Evolutionary conservation across 331 rosid genomes (phyloP).

Genomic region (Stylosanthes scabra): DNA sequence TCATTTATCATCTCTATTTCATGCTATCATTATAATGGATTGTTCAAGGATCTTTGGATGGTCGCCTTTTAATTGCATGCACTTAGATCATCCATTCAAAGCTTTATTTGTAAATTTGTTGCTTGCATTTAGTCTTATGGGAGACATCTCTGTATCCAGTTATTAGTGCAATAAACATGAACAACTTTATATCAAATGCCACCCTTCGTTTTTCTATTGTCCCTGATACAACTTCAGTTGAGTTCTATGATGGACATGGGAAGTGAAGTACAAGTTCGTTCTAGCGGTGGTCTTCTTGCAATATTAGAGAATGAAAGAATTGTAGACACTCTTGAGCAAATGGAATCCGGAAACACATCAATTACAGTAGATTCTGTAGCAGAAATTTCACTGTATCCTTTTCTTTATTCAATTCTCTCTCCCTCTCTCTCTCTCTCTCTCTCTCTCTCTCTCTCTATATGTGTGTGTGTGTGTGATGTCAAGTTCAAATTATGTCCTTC

Average conservation of each 20-base stretch:
- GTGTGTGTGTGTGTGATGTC: background rate
- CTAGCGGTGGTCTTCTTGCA: slow-evolving; percentile 97
- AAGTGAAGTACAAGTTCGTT: slow-evolving; percentile 95
- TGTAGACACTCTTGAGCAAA: slow-evolving; percentile 87
- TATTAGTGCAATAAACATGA: slow-evolving; percentile 27
- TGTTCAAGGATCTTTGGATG: slow-evolving; percentile 26
- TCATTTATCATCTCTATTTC: slow-evolving; percentile 29
- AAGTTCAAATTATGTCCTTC: slow-evolving; percentile 44
- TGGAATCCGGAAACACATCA: slow-evolving; percentile 76
- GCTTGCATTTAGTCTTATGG: slow-evolving; percentile 20
- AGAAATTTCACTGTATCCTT: slow-evolving; percentile 91
- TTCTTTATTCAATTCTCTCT: slow-evolving; percentile 19
- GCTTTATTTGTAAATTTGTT: slow-evolving; percentile 32
- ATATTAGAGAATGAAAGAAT: slow-evolving; percentile 90
- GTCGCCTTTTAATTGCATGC: slow-evolving; percentile 27
- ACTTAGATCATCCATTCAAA: slow-evolving; percentile 17
- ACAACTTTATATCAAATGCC: slow-evolving; percentile 27
- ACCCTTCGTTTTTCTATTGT: background rate
- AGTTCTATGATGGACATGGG: slow-evolving; percentile 97
- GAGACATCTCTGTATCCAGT: slow-evolving; percentile 20
- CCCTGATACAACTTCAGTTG: slow-evolving; percentile 57
- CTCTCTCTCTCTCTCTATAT: background rate
- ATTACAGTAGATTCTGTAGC: slow-evolving; percentile 77
- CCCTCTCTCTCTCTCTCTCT: background rate
- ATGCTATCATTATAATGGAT: slow-evolving; percentile 27